These are phyloP conservation scores for Saraca asoca DNA, from an alignment of 331 rosid species.

Conservation along the genomic window DNA sequence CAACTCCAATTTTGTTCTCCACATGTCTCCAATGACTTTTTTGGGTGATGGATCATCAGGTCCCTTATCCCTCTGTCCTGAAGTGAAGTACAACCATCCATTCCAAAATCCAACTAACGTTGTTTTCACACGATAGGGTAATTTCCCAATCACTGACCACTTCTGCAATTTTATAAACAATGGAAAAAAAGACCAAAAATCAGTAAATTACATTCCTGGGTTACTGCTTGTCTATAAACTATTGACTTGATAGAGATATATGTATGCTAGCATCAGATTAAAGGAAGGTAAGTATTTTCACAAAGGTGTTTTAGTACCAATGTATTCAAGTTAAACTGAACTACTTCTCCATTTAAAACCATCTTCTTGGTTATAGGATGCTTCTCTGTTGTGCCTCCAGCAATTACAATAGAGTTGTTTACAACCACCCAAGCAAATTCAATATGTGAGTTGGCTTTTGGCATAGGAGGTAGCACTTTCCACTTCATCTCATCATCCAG, in stretches of 20 bases:
- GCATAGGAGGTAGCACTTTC: slow-evolving; percentile 77
- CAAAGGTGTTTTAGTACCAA: slow-evolving; percentile 51
- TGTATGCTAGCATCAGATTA: slow-evolving; percentile 18
- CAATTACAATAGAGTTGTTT: slow-evolving; percentile 72
- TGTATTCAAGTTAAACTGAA: slow-evolving; percentile 72
- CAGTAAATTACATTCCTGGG: slow-evolving; percentile 2
- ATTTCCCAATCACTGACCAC: slow-evolving; percentile 88
- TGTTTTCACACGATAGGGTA: slow-evolving; percentile 91
- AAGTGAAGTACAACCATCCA: slow-evolving; percentile 91
- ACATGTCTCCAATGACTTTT: slow-evolving; percentile 74
- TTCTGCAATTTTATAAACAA: slow-evolving; percentile 54
- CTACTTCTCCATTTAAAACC: slow-evolving; percentile 84
- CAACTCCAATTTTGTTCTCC: slow-evolving; percentile 78
- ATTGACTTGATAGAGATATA: slow-evolving; percentile 16
- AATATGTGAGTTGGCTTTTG: slow-evolving; percentile 85
- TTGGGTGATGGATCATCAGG: slow-evolving; percentile 86
- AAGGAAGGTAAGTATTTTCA: slow-evolving; percentile 4
- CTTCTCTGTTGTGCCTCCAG: slow-evolving; percentile 93
- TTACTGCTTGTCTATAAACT: slow-evolving; percentile 1
- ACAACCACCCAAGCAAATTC: slow-evolving; percentile 84
- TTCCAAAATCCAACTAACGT: slow-evolving; percentile 85
- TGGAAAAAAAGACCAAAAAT: slow-evolving; percentile 23
- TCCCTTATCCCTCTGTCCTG: slow-evolving; percentile 89
- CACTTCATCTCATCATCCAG: slow-evolving; percentile 85
- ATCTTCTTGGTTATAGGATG: slow-evolving; percentile 82